Conservation (phyloP, 805 yeast species). For the Clavispora carvajalis region DNA sequence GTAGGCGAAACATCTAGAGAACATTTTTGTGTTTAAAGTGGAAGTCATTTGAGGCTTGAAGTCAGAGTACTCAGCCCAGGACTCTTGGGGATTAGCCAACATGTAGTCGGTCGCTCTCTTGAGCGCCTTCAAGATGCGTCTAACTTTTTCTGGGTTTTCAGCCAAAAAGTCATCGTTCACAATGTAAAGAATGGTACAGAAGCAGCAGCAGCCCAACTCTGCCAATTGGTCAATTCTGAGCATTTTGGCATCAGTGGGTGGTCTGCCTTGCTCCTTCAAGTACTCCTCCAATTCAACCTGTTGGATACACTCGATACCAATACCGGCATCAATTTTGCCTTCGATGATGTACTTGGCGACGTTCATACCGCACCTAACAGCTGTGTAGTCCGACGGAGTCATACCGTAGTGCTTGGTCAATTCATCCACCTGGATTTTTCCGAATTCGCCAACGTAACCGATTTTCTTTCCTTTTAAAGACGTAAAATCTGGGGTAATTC, state of each 20-base stretch:
- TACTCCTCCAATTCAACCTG: constrained; percentile 54
- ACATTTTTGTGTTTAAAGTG: constrained; percentile 39
- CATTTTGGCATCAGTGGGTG: constrained; percentile 46
- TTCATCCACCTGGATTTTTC: constrained; percentile 54
- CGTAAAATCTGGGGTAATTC: constrained; percentile 46
- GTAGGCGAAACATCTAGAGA: constrained; percentile 52
- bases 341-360: constrained; percentile 52
- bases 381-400: constrained; percentile 51
- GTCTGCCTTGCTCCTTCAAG: constrained; percentile 38
- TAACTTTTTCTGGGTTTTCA: constrained; percentile 42
- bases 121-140: constrained; percentile 41
- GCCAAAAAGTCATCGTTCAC: constrained; percentile 46
- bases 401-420: constrained; percentile 51
- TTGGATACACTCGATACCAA: constrained; percentile 56
- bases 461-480: constrained; percentile 49
- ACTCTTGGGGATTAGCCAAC: constrained; percentile 37
- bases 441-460: constrained; percentile 58
- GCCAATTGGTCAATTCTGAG: constrained; percentile 52
- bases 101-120: constrained; percentile 49
- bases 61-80: constrained; percentile 42
- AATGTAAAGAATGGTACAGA: constrained; percentile 52
- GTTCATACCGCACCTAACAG: constrained; percentile 57
- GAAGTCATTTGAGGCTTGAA: constrained; percentile 45
- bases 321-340: constrained; percentile 53
- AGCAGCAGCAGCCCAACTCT: constrained; percentile 54